phyloP scores from a whole-genome alignment of 495 filamentous ascomycete species.

The Xylaria longipes region DNA sequence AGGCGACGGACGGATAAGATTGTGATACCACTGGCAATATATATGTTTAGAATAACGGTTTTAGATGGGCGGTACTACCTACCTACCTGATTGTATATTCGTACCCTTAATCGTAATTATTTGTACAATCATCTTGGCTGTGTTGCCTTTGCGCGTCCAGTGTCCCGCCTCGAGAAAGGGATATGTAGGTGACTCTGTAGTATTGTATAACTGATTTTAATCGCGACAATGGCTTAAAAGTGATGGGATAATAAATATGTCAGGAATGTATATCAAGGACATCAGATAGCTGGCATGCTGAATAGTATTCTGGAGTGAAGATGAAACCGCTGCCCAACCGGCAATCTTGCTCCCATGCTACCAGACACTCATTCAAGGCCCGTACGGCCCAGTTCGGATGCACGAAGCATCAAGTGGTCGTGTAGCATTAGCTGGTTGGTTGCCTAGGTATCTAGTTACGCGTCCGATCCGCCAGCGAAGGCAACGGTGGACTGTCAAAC shows the following conservation, averaged over 20 bases:
- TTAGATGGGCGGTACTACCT: not conserved
- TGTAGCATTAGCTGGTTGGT: not conserved
- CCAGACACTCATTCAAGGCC: not conserved
- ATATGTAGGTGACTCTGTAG: not conserved
- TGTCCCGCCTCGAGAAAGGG: not conserved
- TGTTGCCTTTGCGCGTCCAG: not conserved
- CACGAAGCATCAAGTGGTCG: not conserved
- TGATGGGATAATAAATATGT: not conserved
- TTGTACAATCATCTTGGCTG: not conserved
- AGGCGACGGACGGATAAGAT: constrained; percentile 43
- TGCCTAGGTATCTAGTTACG: not conserved
- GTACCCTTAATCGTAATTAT: constrained; percentile 21
- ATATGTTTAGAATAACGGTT: constrained; percentile 11
- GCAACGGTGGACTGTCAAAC: not conserved
- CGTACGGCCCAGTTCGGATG: not conserved
- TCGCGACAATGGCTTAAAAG: not conserved
- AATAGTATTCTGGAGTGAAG: not conserved
- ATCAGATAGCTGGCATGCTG: not conserved
- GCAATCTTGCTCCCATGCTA: not conserved
- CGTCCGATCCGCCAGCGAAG: not conserved
- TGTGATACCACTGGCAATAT: constrained; percentile 18
- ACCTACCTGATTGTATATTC: constrained; percentile 5
- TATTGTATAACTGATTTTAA: not conserved
- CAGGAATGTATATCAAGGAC: not conserved
- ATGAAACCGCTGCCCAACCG: not conserved